Evolutionary conservation across 1,284 basidiomycete species (phyloP), one percentile per base, ranked within the genome.

Genomic region (Gomphus sp.): DNA sequence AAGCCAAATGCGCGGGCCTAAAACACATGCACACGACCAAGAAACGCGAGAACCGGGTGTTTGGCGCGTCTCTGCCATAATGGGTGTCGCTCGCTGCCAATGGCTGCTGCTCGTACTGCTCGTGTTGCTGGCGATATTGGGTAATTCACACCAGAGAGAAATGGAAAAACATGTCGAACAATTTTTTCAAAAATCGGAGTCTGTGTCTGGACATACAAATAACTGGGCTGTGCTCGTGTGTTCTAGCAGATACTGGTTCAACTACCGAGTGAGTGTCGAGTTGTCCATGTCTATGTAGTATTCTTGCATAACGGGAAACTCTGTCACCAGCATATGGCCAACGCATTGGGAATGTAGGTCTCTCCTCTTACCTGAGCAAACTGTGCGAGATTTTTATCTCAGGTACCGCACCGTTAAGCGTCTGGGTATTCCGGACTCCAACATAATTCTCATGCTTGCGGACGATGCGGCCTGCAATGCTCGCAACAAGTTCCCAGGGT

Each of bases 151-250:
- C 37, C 55, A 57, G n/a, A 22, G 34, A 11, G 31, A 12, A 28
- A n/a, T 33, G 45, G 55, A 57, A 12, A 33, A 50, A 12, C 31
- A 57, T 36, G 55, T 50, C 28, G 39, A 57, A 36, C 4, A 31
- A 12, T 57, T 57, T 33, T 57, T 57, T 18, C n/a, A 57, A 25
- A 57, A 50, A 36, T 43, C 39, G 28, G 58, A 59, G n/a, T 43
- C 52, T 43, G 44, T 52, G 11, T 59, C 51, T 36, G 58, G 58
- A n/a, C 93, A 96, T 67, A 95, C 96, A 2, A 99, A 98, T 70
- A 99, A 99, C 71, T 99, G 96, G 96, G 96, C 96, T 0, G 95
- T 99, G 1, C 77, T 99, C 28, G 94, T 98, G 1, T 95, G 91
- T 67, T 81, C 97, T 0, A 96, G 93, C 6, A 74, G 95, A 61